Base-by-base conservation (phyloP, 1,139 yeast species). In the Protomyces macrosporus region DNA sequence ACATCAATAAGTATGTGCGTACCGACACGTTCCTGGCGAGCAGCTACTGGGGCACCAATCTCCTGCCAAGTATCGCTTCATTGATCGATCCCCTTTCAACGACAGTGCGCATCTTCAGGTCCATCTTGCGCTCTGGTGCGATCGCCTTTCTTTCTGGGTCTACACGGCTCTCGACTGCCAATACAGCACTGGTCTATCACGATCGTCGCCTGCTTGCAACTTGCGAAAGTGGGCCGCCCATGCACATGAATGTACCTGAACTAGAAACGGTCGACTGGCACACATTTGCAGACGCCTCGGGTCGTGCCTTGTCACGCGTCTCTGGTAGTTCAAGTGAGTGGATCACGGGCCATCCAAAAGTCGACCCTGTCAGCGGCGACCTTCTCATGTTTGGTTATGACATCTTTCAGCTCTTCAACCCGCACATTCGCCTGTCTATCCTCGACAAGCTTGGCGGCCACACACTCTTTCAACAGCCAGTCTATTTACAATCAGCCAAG, bases 301-400 rank as follows among this genome's bases (percentile, higher is more conserved):
- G 60, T 4, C 32, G 14, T 7, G 40, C 42, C 36, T 55, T 60
- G 10, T 10, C 63, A 3, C 42, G 50, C 12, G 48, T 61, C 3
- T 36, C 60, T 23, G 64, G 64, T 35, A 39, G 56, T 16, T 51
- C 55, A 16, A 50, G 42, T 35, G 64, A 61, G 35, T 61, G 64
- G 64, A 51, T 55, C n/a, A 61, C 64, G 23, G 64, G 58, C 16
- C 64, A 61, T 39, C 64, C 64, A 30, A 61, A 61, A 30, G 60
- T 61, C 9, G 64, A 61, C 35, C 64, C 64, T 2, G 33, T 55
- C 16, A 45, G 51, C 6, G 64, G 64, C 6, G 60, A 61, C 14
- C 54, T 61, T 23, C 45, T 61, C 45, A 61, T 55, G 64, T 61
- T 61, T 61, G 64, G 64, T 37, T 55, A 55, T 16, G 60, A 61